A percentile compares a stretch with the other conserved stretches of the same genome.
Conservation (phyloP, 305 asterid genomes). For the Fraxinus albicans region DNA sequence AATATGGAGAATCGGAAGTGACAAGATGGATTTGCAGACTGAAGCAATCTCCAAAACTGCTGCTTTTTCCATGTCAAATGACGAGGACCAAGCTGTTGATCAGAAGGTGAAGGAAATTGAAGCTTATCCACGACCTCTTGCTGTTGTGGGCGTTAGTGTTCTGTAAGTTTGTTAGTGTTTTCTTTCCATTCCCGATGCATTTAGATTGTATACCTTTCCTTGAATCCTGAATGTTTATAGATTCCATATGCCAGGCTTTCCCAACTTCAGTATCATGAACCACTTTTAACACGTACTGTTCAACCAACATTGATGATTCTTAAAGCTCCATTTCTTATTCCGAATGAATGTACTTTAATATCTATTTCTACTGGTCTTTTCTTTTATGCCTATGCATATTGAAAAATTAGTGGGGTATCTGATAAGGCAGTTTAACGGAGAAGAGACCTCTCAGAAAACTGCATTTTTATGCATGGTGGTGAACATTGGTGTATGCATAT, state of each 20-base stretch:
- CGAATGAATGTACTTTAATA: background rate
- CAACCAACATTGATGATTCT: background rate
- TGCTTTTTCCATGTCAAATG: slow-evolving; percentile 18
- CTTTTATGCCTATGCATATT: background rate
- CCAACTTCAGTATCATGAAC: background rate
- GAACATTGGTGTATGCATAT: background rate
- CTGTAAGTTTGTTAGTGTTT: slow-evolving; percentile 52
- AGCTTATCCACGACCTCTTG: slow-evolving; percentile 77
- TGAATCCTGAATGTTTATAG: background rate
- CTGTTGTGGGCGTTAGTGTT: slow-evolving; percentile 88
- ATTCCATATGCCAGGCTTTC: background rate
- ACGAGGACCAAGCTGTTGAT: slow-evolving; percentile 30
- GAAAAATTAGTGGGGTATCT: background rate
- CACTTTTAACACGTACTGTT: background rate
- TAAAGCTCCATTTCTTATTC: background rate
- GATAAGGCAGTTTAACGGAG: background rate
- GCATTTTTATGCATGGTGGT: background rate
- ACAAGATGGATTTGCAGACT: slow-evolving; percentile 24
- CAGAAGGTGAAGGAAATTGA: slow-evolving; percentile 63
- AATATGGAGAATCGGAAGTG: slow-evolving; percentile 63
- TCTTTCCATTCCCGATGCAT: background rate
- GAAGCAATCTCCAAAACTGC: slow-evolving; percentile 21
- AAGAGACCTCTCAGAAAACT: background rate
- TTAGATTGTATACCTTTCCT: background rate
- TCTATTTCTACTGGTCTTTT: background rate